Evolutionary conservation across 2,329 filamentous ascomycete species (phyloP).

Genomic region (Ascochyta pisi): DNA sequence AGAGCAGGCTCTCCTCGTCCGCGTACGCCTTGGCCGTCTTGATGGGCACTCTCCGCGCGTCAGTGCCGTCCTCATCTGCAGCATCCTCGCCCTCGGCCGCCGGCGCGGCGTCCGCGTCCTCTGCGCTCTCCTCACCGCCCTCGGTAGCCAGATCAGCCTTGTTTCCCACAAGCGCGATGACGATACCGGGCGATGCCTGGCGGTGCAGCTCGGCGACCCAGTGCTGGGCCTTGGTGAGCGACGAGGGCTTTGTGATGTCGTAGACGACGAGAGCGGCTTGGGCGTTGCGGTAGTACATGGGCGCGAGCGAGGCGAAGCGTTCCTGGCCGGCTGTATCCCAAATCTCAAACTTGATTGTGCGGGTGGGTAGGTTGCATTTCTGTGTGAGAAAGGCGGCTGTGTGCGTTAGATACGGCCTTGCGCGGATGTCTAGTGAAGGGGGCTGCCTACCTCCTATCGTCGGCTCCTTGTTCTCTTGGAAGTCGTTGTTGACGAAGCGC

Average conservation of each 20-base stretch:
- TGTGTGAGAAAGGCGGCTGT: conserved; percentile 96
- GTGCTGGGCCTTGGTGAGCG: conserved; percentile 95
- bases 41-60: conserved; percentile 88
- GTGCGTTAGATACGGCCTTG: not conserved
- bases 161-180: conserved; percentile 96
- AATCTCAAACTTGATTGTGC: conserved; percentile 75
- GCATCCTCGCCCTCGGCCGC: conserved; percentile 56
- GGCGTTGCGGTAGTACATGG: conserved; percentile 99
- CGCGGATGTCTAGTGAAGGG: not conserved
- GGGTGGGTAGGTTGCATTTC: conserved; percentile 93
- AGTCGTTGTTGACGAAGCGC: conserved; percentile 99
- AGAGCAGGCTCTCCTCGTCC: conserved; percentile 90
- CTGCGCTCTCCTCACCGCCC: conserved; percentile 49
- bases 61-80: conserved; percentile 68
- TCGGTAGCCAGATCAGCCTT: conserved; percentile 75
- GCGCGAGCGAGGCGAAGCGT: conserved; percentile 92
- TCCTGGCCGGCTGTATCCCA: conserved; percentile 99
- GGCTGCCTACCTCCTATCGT: conserved; percentile 85
- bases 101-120: conserved; percentile 58
- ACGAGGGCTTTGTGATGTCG: conserved; percentile 96
- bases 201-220: conserved; percentile 98
- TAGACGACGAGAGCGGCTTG: conserved; percentile 98
- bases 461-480: conserved; percentile 99
- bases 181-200: conserved; percentile 94
- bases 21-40: conserved; percentile 92